These are phyloP conservation scores for Zarea fungicola DNA, from an alignment of 2,329 filamentous ascomycete species.

Conservation along the genomic window DNA sequence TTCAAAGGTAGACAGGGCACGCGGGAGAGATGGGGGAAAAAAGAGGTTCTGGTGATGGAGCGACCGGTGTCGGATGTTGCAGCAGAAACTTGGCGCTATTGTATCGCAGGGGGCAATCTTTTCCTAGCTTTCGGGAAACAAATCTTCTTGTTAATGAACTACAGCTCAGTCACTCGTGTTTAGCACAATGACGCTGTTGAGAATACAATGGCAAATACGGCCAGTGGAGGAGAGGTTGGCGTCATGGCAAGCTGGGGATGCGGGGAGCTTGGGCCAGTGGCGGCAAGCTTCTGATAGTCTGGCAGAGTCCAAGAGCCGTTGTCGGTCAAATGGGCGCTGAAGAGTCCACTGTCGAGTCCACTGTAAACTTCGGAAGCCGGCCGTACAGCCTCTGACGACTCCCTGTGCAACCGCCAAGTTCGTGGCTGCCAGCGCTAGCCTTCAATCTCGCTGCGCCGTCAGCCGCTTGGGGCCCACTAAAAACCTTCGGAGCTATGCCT, in stretches of 20 bases:
- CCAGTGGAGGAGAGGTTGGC: constrained; percentile 7
- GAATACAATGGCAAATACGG: not conserved
- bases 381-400: too few species aligned
- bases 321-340: not conserved
- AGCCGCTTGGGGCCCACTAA: not conserved
- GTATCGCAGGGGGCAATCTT: not conserved
- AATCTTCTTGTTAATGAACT: too few species aligned
- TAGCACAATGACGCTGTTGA: too few species aligned
- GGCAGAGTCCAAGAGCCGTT: constrained; percentile 5
- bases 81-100: not conserved
- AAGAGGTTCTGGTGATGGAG: not conserved
- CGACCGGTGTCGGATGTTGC: not conserved
- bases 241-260: constrained; percentile 12
- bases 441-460: not conserved
- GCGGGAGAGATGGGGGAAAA: constrained; percentile 3
- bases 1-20: constrained; percentile 8
- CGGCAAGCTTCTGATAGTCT: constrained; percentile 2
- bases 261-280: constrained; percentile 22
- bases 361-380: too few species aligned
- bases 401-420: too few species aligned
- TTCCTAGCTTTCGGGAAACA: too few species aligned
- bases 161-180: too few species aligned
- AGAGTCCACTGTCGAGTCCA: too few species aligned
- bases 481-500: not conserved
- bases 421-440: not conserved